Evolutionary conservation across 345 rosid species (phyloP), one percentile per base, ranked within the genome.

Genomic region (Abelmoschus esculentus): DNA sequence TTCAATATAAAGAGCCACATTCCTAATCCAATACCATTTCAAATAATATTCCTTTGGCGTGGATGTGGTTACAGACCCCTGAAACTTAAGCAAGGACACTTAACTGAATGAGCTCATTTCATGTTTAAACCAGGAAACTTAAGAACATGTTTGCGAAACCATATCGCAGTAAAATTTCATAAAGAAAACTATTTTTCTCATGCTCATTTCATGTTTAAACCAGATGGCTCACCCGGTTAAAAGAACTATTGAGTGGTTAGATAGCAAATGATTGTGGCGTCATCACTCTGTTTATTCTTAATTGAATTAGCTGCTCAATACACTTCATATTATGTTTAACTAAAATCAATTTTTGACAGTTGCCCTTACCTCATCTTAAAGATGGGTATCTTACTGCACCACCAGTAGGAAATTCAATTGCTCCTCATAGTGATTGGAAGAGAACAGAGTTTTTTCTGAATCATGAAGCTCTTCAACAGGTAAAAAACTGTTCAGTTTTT

Each of bases 401-500:
- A 42, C 55, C 54, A 3, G 55, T 3, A 3, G 69, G 69, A 44
- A 65, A 65, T 31, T 22, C 55, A 22, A 7, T 26, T 46, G 69
- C 69, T 13, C 55, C 69, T 42, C 69, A 46, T 46, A 14, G 69
- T 65, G 69, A 26, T 65, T 65, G 69, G 69, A 65, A 46, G 22
- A 65, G 69, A 46, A 26, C 69, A 22, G 36, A 65, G 69, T 65
- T 65, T 34, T 65, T 46, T 65, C 26, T 65, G 55, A 46, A 65
- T 44, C 69, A 55, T 69, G 70, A 68, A 53, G 61, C 61, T 3
- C 61, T 68, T 31, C 70, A 66, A 49, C 70, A 50, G 70, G 70
- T 66, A 66, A 66, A 47, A 15, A 47, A 54, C 47, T 18, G 3
- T 3, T 53, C 12, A 1, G 5, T 32, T 31, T 54, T 53, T 18